phyloP scores from a whole-genome alignment of 352 stramenopile species.

The Phytophthora sp. region DNA sequence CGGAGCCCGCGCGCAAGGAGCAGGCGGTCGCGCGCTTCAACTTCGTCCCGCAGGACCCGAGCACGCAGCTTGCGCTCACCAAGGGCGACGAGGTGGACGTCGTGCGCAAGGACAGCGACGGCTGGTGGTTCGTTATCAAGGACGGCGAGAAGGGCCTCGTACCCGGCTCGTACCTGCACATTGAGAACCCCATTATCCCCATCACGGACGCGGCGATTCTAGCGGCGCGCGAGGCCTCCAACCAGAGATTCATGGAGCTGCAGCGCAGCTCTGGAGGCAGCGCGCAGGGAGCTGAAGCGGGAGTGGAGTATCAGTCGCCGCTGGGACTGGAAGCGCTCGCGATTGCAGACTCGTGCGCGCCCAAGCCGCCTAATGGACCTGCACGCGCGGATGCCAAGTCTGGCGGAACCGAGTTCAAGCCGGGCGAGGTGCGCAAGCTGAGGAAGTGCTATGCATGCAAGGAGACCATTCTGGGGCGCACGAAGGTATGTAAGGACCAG shows the following conservation, averaged over 20 bases:
- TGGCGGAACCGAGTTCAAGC: conserved; percentile 59
- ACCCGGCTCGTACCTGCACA: conserved; percentile 73
- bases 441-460: conserved; percentile 83
- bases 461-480: conserved; percentile 84
- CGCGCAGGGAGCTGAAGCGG: conserved; percentile 26
- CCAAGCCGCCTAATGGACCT: conserved; percentile 42
- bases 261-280: conserved; percentile 34
- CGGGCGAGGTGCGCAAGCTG: conserved; percentile 70
- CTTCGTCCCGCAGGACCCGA: conserved; percentile 74
- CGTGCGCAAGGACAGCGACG: conserved; percentile 82
- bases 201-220: conserved; percentile 67
- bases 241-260: conserved; percentile 72
- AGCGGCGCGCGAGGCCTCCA: conserved; percentile 74
- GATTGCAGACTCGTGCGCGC: conserved; percentile 38
- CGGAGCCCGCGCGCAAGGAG: conserved; percentile 54
- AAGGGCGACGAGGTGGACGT: conserved; percentile 81
- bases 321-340: conserved; percentile 40
- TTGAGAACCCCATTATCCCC: conserved; percentile 69
- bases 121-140: conserved; percentile 86
- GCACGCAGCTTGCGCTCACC: conserved; percentile 67
- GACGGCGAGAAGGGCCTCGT: conserved; percentile 82
- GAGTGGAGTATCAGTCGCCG: conserved; percentile 46
- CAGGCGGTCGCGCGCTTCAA: conserved; percentile 79
- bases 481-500: conserved; percentile 73
- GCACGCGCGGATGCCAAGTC: conserved; percentile 64